These are phyloP conservation scores for Quercus robur DNA, from an alignment of 306 rosid species.

Conservation along the genomic window DNA sequence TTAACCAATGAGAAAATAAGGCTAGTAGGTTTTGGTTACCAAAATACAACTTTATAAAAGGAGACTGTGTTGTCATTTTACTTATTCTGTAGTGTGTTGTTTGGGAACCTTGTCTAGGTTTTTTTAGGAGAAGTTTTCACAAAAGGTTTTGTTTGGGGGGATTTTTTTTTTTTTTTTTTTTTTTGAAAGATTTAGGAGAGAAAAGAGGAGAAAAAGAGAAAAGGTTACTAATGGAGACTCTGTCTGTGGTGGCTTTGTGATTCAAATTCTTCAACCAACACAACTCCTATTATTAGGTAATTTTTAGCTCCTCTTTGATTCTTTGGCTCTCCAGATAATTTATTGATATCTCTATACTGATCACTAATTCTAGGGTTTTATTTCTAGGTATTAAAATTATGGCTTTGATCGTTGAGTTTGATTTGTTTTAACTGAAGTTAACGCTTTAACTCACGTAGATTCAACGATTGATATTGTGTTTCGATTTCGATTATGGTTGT, in stretches of 20 bases:
- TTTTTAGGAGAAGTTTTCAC: slow-evolving; percentile 1
- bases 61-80: too few species aligned
- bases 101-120: too few species aligned
- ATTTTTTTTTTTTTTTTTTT: neutral
- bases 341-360: neutral
- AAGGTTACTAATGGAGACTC: slow-evolving; percentile 17
- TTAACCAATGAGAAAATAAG: too few species aligned
- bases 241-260: slow-evolving; percentile 30
- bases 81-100: too few species aligned
- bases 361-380: slow-evolving; percentile 15
- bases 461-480: neutral
- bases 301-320: neutral
- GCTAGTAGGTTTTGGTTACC: too few species aligned
- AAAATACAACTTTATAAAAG: too few species aligned
- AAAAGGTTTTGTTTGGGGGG: slow-evolving; percentile 21
- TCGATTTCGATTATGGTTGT: neutral
- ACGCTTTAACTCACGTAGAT: neutral
- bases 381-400: neutral
- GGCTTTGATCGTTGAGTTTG: neutral
- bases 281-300: slow-evolving; percentile 2
- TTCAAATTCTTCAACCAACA: slow-evolving; percentile 20
- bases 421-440: neutral
- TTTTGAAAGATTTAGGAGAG: neutral
- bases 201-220: slow-evolving; percentile 8
- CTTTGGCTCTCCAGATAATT: neutral